Conservation (phyloP, 805 yeast species). For the Yamadazyma kitorensis region DNA sequence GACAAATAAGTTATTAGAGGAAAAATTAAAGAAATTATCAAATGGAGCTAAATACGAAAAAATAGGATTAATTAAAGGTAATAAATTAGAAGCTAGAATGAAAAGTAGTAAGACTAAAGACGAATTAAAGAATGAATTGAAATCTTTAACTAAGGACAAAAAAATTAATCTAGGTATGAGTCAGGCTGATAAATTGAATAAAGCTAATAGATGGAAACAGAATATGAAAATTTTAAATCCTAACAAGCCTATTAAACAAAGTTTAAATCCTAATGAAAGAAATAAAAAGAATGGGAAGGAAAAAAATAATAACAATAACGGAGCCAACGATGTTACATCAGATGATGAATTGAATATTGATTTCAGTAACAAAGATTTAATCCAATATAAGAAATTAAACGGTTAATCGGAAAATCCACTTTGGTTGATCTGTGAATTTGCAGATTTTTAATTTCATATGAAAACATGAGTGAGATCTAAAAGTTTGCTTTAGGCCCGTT, state of each 20-base stretch:
- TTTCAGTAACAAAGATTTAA: too few relatives aligned
- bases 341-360: too few relatives aligned
- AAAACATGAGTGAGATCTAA: too few relatives aligned
- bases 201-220: constrained; percentile 9
- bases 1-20: constrained; percentile 34
- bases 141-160: constrained; percentile 8
- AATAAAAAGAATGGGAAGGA: not conserved
- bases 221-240: constrained; percentile 3
- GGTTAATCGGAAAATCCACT: too few relatives aligned
- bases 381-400: too few relatives aligned
- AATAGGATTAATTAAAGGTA: constrained; percentile 18
- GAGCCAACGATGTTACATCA: not conserved
- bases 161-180: constrained; percentile 12
- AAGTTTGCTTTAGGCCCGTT: too few relatives aligned
- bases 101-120: not conserved
- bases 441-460: too few relatives aligned
- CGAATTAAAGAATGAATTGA: constrained; percentile 7
- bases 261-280: too few relatives aligned
- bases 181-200: constrained; percentile 8
- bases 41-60: constrained; percentile 18
- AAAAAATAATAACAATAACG: too few relatives aligned
- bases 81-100: constrained; percentile 1
- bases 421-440: too few relatives aligned
- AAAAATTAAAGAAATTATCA: constrained; percentile 25
- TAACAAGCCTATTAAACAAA: too few relatives aligned